phyloP scores from a whole-genome alignment of 345 rosid genomes.

The Litchi chinensis region DNA sequence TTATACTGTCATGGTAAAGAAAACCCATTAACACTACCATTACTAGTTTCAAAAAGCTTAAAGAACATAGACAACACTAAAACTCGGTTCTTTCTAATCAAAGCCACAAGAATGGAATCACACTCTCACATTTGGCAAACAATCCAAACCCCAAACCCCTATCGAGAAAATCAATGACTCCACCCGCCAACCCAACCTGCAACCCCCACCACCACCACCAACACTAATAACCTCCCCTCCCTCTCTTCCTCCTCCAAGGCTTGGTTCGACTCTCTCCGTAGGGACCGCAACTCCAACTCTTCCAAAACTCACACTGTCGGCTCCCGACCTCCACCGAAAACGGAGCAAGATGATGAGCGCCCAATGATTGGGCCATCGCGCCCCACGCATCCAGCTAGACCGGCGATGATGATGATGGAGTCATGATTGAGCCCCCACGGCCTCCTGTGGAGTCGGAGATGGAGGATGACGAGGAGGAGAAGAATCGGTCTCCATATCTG shows the following conservation, averaged over 20 bases:
- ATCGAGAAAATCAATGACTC: slow-evolving; percentile 53
- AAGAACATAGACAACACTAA: no score
- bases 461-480: slow-evolving; percentile 46
- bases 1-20: background rate
- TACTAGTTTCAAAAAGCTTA: no score
- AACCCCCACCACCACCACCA: background rate
- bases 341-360: slow-evolving; percentile 16
- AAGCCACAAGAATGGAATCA: no score
- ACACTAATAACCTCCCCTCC: slow-evolving; percentile 32
- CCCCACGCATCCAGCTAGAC: slow-evolving; percentile 33
- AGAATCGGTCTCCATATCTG: slow-evolving; percentile 33
- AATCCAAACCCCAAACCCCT: slow-evolving; percentile 40
- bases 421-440: slow-evolving; percentile 60
- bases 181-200: slow-evolving; percentile 44
- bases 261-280: slow-evolving; percentile 39
- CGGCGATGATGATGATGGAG: slow-evolving; percentile 14
- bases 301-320: slow-evolving; percentile 6
- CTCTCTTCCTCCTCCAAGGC: slow-evolving; percentile 48
- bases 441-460: slow-evolving; percentile 34
- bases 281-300: slow-evolving; percentile 26
- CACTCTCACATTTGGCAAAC: slow-evolving; percentile 56
- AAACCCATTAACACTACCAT: background rate
- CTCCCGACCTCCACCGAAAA: slow-evolving; percentile 20
- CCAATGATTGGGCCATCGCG: slow-evolving; percentile 64
- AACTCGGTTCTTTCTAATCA: no score